phyloP scores from a whole-genome alignment of 148 eudicot species.

The Fagopyrum esculentum region DNA sequence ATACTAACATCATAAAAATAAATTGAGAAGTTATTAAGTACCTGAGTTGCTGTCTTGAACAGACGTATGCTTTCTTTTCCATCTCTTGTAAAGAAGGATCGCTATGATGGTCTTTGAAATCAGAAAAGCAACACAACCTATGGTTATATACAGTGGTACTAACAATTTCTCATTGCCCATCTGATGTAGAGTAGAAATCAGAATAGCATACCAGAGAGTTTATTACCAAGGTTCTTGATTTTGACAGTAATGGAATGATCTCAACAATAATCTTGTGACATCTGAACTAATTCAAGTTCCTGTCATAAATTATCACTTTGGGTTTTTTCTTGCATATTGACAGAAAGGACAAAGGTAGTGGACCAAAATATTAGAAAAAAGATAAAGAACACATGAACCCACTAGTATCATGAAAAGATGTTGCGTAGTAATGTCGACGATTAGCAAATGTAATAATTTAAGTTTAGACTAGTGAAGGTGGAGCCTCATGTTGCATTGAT shows the following conservation, averaged over 20 bases:
- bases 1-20: background rate
- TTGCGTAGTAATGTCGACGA: background rate
- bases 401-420: conserved; percentile 4
- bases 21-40: conserved; percentile 8
- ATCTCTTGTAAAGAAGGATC: conserved; percentile 58
- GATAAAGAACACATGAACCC: background rate
- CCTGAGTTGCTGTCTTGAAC: conserved; percentile 59
- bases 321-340: background rate
- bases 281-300: background rate
- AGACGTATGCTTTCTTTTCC: conserved; percentile 58
- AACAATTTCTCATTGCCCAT: conserved; percentile 4
- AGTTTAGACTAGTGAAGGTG: background rate
- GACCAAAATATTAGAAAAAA: background rate
- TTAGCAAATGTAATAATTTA: background rate
- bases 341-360: background rate
- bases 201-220: background rate
- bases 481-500: background rate
- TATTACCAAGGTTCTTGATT: background rate
- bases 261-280: background rate
- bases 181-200: background rate
- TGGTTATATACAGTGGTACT: conserved; percentile 34
- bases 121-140: conserved; percentile 56
- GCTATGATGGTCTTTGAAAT: conserved; percentile 58
- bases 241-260: background rate
- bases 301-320: background rate